A percentile compares a stretch with the other conserved stretches of the same genome.
Conservation (phyloP, 2,329 filamentous ascomycete species). For the Cytospora piceicola region DNA sequence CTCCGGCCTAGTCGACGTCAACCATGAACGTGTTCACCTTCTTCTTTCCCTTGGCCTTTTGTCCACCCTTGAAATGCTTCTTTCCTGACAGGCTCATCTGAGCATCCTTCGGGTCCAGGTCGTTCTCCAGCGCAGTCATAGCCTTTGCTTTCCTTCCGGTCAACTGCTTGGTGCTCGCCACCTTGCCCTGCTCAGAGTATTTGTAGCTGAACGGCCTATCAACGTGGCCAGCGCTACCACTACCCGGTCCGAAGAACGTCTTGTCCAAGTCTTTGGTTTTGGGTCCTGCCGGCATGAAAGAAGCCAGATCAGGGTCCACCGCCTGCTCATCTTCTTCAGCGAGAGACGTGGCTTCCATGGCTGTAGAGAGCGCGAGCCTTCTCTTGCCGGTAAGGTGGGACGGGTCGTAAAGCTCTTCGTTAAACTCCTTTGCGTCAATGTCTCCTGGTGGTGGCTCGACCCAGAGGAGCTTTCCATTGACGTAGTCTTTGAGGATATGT, state of each 20-base stretch:
- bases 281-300: constrained; percentile 59
- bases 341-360: constrained; percentile 52
- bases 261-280: constrained; percentile 83
- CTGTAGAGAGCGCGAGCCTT: constrained; percentile 63
- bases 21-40: constrained; percentile 43
- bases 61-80: constrained; percentile 91
- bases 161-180: constrained; percentile 61
- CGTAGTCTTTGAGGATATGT: constrained; percentile 93
- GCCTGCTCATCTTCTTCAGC: constrained; percentile 43
- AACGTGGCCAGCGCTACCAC: constrained; percentile 67
- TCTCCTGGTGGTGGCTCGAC: constrained; percentile 82
- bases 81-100: constrained; percentile 65
- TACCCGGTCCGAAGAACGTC: constrained; percentile 78
- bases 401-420: constrained; percentile 84
- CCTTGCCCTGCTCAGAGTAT: constrained; percentile 78
- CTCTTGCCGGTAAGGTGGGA: constrained; percentile 82
- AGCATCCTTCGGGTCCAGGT: constrained; percentile 80
- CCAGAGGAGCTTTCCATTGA: constrained; percentile 92
- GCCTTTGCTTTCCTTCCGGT: constrained; percentile 81
- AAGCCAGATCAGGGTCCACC: constrained; percentile 52
- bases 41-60: constrained; percentile 61
- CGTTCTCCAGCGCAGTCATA: constrained; percentile 82
- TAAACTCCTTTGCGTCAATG: constrained; percentile 78
- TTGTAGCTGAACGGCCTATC: constrained; percentile 86
- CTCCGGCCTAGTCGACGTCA: constrained; percentile 37